These are phyloP conservation scores for Hypomontagnella submonticulosa DNA, from an alignment of 495 filamentous ascomycete genomes.

Conservation along the genomic window DNA sequence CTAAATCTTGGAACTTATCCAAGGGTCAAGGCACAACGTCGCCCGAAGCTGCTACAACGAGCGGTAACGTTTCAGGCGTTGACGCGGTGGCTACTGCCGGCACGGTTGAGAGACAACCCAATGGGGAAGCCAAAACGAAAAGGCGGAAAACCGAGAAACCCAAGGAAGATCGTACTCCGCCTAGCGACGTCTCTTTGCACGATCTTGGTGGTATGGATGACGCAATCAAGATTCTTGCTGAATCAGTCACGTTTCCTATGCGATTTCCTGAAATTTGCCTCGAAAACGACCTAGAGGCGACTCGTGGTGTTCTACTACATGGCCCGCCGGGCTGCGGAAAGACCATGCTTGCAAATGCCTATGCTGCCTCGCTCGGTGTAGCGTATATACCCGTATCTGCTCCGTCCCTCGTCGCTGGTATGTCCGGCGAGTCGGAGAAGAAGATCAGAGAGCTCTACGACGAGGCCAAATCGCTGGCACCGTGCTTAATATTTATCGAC, in stretches of 20 bases:
- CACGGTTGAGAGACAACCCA: conserved; percentile 58
- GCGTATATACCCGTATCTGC: conserved; percentile 91
- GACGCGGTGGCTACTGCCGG: conserved; percentile 27
- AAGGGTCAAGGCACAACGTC: conserved; percentile 23
- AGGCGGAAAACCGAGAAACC: conserved; percentile 64
- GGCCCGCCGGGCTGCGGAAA: conserved; percentile 96
- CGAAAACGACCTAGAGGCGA: conserved; percentile 74
- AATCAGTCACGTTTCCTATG: conserved; percentile 85
- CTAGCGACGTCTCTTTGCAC: conserved; percentile 76
- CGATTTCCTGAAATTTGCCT: conserved; percentile 63
- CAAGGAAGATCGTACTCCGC: conserved; percentile 66
- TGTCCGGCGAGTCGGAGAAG: conserved; percentile 97
- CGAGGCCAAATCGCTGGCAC: conserved; percentile 86
- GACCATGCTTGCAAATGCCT: conserved; percentile 91
- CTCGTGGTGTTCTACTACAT: conserved; percentile 90
- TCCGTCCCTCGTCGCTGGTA: conserved; percentile 89
- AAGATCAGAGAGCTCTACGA: conserved; percentile 91
- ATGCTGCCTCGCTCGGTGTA: conserved; percentile 84
- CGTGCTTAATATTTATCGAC: conserved; percentile 94
- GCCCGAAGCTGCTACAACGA: conserved; percentile 21
- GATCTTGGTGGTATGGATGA: conserved; percentile 89
- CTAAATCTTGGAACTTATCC: conserved; percentile 51
- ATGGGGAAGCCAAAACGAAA: conserved; percentile 76
- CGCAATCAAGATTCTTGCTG: conserved; percentile 78
- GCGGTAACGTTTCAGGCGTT: conserved; percentile 19